Evolutionary conservation across 2,329 filamentous ascomycete species (phyloP).

Genomic region (Ophiostoma montium): DNA sequence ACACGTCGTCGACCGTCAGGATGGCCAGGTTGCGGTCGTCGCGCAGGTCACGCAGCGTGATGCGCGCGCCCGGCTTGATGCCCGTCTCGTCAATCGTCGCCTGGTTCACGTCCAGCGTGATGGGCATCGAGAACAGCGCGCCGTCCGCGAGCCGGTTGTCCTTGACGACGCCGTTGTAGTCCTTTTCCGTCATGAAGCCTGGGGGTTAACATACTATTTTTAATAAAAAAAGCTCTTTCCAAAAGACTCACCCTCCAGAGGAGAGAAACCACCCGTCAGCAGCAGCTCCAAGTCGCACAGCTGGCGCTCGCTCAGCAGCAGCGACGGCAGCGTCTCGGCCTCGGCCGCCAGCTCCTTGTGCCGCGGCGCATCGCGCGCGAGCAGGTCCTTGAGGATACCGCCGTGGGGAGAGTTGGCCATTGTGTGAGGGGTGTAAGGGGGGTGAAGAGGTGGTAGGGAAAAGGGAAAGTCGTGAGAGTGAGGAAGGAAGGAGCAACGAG

Average conservation of each 20-base stretch:
- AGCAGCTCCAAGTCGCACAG: constrained; percentile 96
- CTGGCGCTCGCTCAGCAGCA: constrained; percentile 82
- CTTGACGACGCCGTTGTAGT: constrained; percentile 88
- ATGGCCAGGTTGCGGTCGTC: constrained; percentile 95
- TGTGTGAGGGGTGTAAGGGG: constrained; percentile 16
- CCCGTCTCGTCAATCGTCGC: constrained; percentile 59
- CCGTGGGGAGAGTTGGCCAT: constrained; percentile 69
- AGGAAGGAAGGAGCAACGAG: neutral
- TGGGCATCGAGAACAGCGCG: constrained; percentile 90
- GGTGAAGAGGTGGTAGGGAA: neutral
- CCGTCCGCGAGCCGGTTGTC: constrained; percentile 77
- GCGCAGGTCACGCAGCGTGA: constrained; percentile 87
- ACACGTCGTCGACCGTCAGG: constrained; percentile 88
- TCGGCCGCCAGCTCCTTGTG: constrained; percentile 68
- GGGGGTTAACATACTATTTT: neutral
- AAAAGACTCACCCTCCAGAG: constrained; percentile 95
- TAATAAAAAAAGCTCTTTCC: no score
- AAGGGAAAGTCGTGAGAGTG: neutral
- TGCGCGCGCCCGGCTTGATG: constrained; percentile 65
- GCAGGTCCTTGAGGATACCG: constrained; percentile 93
- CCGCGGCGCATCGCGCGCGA: constrained; percentile 79
- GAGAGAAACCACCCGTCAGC: constrained; percentile 94
- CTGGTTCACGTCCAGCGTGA: constrained; percentile 75
- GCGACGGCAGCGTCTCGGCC: constrained; percentile 72
- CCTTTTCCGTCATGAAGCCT: constrained; percentile 93